Evolutionary conservation across 768 basidiomycete species (phyloP).

Genomic region (Coprinopsis cinerea): DNA sequence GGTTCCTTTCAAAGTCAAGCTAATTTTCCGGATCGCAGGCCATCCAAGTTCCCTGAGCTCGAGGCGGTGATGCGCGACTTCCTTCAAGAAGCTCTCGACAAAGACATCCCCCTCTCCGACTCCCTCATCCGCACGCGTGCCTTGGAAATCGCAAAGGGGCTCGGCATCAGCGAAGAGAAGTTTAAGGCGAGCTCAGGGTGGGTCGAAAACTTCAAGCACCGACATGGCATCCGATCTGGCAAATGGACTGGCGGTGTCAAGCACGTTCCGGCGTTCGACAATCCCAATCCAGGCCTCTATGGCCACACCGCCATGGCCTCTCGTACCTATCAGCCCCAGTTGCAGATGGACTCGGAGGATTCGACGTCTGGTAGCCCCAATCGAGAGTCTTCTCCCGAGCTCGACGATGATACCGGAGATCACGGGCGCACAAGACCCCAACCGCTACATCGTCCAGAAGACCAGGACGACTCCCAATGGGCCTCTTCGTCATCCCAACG

Average conservation of each 20-base stretch:
- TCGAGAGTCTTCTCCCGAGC: neutral
- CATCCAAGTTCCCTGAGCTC: slow-evolving; percentile 76
- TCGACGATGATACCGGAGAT: neutral
- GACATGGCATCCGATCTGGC: slow-evolving; percentile 69
- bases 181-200: slow-evolving; percentile 93
- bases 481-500: slow-evolving; percentile 7
- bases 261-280: slow-evolving; percentile 3
- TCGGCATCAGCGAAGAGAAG: slow-evolving; percentile 43
- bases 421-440: neutral
- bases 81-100: slow-evolving; percentile 50
- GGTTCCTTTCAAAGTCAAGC: slow-evolving; percentile 9
- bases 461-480: slow-evolving; percentile 10
- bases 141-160: slow-evolving; percentile 51
- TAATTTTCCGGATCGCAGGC: slow-evolving; percentile 35
- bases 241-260: slow-evolving; percentile 26
- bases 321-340: neutral
- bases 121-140: slow-evolving; percentile 58
- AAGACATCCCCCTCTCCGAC: slow-evolving; percentile 53
- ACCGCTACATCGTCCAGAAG: neutral
- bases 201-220: slow-evolving; percentile 89
- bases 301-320: slow-evolving; percentile 11
- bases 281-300: slow-evolving; percentile 12
- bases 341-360: neutral
- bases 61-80: slow-evolving; percentile 59
- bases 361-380: slow-evolving; percentile 1